phyloP scores from a whole-genome alignment of 306 rosid species.

The Ormosia emarginata region DNA sequence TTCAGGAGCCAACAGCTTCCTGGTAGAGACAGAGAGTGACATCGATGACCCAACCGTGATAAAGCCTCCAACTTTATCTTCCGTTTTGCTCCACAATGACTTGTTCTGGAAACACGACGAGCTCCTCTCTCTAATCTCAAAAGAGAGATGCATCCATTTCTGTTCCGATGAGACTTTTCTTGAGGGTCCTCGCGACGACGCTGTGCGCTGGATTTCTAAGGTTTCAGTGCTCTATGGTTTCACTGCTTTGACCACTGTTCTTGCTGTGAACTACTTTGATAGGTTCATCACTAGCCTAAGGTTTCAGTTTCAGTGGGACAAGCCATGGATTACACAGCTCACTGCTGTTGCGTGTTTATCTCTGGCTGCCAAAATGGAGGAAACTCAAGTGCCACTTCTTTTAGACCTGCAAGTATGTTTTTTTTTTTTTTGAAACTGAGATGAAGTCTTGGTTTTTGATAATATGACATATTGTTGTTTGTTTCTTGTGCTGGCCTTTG shows the following conservation, averaged over 20 bases:
- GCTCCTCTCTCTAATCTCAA: constrained; percentile 51
- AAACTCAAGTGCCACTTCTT: constrained; percentile 70
- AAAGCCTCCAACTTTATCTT: constrained; percentile 27
- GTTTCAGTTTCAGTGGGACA: constrained; percentile 50
- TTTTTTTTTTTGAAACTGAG: not conserved
- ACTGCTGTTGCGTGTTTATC: constrained; percentile 68
- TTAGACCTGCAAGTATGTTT: constrained; percentile 67
- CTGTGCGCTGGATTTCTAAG: constrained; percentile 56
- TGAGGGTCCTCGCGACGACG: constrained; percentile 41
- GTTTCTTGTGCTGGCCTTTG: not conserved
- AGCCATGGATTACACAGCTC: constrained; percentile 78
- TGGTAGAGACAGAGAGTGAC: constrained; percentile 7
- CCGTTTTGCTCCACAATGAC: constrained; percentile 39
- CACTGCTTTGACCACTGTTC: constrained; percentile 60
- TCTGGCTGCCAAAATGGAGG: constrained; percentile 85
- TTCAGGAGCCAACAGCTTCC: constrained; percentile 1
- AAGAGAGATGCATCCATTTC: constrained; percentile 43
- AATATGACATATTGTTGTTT: constrained; percentile 5
- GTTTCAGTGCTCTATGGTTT: constrained; percentile 51
- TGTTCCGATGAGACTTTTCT: constrained; percentile 31
- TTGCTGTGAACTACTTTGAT: constrained; percentile 78
- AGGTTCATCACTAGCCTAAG: constrained; percentile 47
- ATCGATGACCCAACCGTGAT: constrained; percentile 6
- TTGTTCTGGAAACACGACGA: constrained; percentile 50
- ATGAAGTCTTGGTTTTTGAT: constrained; percentile 23